These are phyloP conservation scores for Fusarium guadeloupense DNA, from an alignment of 2,329 filamentous ascomycete genomes.

Conservation along the genomic window DNA sequence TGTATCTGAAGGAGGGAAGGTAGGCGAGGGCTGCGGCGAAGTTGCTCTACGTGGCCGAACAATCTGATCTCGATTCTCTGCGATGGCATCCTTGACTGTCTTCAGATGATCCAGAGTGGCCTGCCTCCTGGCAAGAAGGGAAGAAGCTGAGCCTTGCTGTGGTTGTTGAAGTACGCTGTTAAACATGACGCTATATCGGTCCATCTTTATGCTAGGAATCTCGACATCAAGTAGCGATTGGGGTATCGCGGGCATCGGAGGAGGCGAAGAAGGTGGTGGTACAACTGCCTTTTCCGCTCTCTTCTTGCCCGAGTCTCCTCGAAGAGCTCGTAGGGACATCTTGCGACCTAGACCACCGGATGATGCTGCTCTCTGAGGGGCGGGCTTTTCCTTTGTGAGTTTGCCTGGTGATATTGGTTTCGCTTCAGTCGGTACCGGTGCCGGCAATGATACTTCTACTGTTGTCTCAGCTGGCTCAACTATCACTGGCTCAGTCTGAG, in stretches of 20 bases:
- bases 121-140: slow-evolving; percentile 65
- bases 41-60: slow-evolving; percentile 55
- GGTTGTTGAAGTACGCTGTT: slow-evolving; percentile 73
- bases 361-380: slow-evolving; percentile 24
- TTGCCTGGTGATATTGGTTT: slow-evolving; percentile 22
- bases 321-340: slow-evolving; percentile 38
- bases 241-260: slow-evolving; percentile 33
- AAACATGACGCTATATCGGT: slow-evolving; percentile 96
- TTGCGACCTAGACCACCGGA: slow-evolving; percentile 41
- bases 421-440: slow-evolving; percentile 8
- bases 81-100: slow-evolving; percentile 57
- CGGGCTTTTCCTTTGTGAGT: slow-evolving; percentile 21
- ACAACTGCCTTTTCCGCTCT: slow-evolving; percentile 29
- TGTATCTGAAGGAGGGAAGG: slow-evolving; percentile 40
- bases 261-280: slow-evolving; percentile 28
- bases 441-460: slow-evolving; percentile 7
- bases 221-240: slow-evolving; percentile 72
- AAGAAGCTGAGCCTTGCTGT: slow-evolving; percentile 44
- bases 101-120: slow-evolving; percentile 67
- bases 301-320: slow-evolving; percentile 37
- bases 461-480: slow-evolving; percentile 9
- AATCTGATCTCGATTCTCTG: slow-evolving; percentile 49
- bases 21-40: slow-evolving; percentile 61
- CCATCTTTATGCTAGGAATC: slow-evolving; percentile 82
- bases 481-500: slow-evolving; percentile 52